Evolutionary conservation across 176 grass and related monocot genomes (phyloP).

Genomic region (Raddia distichophylla): DNA sequence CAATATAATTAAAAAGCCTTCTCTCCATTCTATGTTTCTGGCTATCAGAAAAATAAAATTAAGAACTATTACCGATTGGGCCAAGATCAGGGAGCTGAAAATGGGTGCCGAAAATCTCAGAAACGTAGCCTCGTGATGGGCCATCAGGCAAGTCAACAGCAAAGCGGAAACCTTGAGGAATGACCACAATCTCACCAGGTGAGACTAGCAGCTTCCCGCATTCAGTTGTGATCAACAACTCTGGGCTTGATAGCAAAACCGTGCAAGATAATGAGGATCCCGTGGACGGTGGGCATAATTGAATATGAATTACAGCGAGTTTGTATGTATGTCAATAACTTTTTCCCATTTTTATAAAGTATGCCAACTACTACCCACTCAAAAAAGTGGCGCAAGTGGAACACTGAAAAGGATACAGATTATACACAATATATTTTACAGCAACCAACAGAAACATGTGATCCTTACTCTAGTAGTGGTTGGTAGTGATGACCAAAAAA

Average conservation of each 20-base stretch:
- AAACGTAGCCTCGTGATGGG: slow-evolving; percentile 81
- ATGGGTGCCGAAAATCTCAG: slow-evolving; percentile 88
- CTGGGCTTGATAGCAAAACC: slow-evolving; percentile 65
- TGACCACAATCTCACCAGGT: slow-evolving; percentile 86
- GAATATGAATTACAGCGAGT: neutral
- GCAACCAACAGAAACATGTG: neutral
- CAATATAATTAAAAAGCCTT: no score
- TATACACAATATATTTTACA: no score
- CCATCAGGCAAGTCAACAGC: slow-evolving; percentile 71
- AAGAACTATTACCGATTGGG: slow-evolving; percentile 68
- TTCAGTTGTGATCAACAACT: slow-evolving; percentile 85
- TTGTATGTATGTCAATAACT: neutral
- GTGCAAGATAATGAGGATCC: slow-evolving; percentile 21
- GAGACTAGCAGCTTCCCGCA: slow-evolving; percentile 75
- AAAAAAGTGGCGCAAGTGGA: neutral
- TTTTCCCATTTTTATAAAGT: neutral
- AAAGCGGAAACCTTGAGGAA: slow-evolving; percentile 94
- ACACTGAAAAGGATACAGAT: neutral
- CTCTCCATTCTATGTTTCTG: neutral
- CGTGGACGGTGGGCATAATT: neutral
- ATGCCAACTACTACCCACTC: neutral
- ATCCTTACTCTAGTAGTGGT: neutral
- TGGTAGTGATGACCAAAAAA: neutral
- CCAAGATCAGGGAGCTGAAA: slow-evolving; percentile 96
- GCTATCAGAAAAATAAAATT: neutral